Conservation (phyloP, 139 green algal species). For the Closterium sp. region DNA sequence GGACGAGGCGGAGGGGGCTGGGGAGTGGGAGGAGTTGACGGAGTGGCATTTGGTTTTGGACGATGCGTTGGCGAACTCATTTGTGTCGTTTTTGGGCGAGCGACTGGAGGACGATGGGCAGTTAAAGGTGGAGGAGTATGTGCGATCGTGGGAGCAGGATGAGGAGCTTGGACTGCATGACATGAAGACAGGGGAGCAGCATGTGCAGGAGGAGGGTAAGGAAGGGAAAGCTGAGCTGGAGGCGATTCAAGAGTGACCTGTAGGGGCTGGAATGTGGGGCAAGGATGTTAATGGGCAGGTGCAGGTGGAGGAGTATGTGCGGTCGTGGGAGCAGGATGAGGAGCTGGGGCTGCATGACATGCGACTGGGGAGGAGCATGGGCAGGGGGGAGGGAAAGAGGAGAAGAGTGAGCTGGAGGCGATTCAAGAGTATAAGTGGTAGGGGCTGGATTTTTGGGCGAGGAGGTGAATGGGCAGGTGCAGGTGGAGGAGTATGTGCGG, state of each 20-base stretch:
- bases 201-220: no score
- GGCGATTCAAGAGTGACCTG: neutral
- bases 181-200: constrained; percentile 14
- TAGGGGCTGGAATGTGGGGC: neutral
- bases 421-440: no score
- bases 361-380: neutral
- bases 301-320: neutral
- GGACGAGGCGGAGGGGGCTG: neutral
- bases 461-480: constrained; percentile 19
- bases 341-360: constrained; percentile 40
- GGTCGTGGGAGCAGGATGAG: constrained; percentile 51
- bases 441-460: constrained; percentile 43
- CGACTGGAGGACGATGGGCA: constrained; percentile 15
- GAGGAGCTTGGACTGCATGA: constrained; percentile 48
- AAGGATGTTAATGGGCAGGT: constrained; percentile 20
- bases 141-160: constrained; percentile 47
- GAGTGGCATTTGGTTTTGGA: constrained; percentile 62
- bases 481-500: constrained; percentile 36
- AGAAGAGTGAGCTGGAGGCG: no score
- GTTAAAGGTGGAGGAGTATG: constrained; percentile 44
- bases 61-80: constrained; percentile 67
- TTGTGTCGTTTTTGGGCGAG: constrained; percentile 52
- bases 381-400: neutral
- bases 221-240: neutral
- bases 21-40: constrained; percentile 42